Conservation (phyloP, 306 rosid genomes). For the Cajanus cajan region DNA sequence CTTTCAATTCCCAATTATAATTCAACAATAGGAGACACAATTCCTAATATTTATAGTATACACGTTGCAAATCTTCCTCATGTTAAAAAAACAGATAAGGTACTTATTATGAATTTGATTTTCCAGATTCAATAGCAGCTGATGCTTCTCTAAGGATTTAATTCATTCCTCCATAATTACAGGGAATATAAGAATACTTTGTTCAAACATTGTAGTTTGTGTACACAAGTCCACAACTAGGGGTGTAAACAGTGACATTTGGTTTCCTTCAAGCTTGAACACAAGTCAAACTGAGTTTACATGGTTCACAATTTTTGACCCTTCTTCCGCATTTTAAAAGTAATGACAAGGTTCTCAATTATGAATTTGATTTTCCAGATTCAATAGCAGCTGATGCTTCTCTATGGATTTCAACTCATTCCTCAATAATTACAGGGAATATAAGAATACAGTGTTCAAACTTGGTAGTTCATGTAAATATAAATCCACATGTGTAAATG, state of each 20-base stretch:
- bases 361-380: neutral
- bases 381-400: neutral
- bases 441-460: neutral
- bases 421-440: too few species aligned
- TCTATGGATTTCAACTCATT: neutral
- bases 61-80: neutral
- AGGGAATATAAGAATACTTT: neutral
- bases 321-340: neutral
- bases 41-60: neutral
- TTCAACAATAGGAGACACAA: slow-evolving; percentile 10
- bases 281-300: too few species aligned
- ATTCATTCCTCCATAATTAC: neutral
- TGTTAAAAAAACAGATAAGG: neutral
- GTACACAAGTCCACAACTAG: neutral
- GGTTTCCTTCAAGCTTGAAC: too few species aligned
- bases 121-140: neutral
- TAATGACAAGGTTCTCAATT: neutral
- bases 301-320: too few species aligned
- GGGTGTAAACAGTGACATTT: too few species aligned
- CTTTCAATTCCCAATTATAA: slow-evolving; percentile 6
- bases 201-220: neutral
- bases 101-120: neutral
- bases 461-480: neutral
- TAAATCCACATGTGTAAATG: too few species aligned
- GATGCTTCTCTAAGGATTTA: neutral